These are phyloP conservation scores for Exophiala xenobiotica DNA, from an alignment of 2,329 filamentous ascomycete species.

Conservation along the genomic window DNA sequence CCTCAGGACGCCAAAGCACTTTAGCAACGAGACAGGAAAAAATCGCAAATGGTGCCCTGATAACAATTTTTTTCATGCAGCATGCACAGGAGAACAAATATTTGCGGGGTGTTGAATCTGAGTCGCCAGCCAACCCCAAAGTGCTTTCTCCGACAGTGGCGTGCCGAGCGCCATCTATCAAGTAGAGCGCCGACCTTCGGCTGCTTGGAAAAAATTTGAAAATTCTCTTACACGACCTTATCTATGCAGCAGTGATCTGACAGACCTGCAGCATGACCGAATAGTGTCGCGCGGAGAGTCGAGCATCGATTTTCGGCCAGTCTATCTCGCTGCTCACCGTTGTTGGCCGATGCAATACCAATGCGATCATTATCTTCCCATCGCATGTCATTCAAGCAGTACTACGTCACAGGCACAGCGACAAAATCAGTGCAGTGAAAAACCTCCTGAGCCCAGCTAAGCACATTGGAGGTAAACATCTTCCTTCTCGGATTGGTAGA, in stretches of 20 bases:
- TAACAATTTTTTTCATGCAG: conserved; percentile 21
- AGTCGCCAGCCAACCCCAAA: conserved; percentile 9
- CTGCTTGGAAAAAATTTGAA: conserved; percentile 10
- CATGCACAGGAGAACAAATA: conserved; percentile 13
- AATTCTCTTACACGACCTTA: background rate
- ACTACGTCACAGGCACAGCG: too few species aligned
- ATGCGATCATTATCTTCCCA: too few species aligned
- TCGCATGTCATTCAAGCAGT: too few species aligned
- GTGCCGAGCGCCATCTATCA: conserved; percentile 1
- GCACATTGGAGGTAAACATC: too few species aligned
- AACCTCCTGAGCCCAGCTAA: too few species aligned
- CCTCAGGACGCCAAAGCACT: conserved; percentile 3
- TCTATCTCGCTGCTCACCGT: too few species aligned
- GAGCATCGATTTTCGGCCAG: too few species aligned
- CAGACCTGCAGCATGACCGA: too few species aligned
- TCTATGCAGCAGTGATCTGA: background rate
- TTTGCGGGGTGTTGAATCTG: conserved; percentile 20
- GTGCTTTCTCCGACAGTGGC: conserved; percentile 9
- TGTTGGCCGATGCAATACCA: too few species aligned
- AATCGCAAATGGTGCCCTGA: conserved; percentile 8
- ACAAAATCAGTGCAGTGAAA: too few species aligned
- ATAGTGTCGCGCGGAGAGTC: too few species aligned
- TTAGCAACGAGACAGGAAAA: background rate
- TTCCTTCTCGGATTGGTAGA: too few species aligned
- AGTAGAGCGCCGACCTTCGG: conserved; percentile 9